Conservation (phyloP, 495 filamentous ascomycete genomes). For the Talaromyces adpressus region DNA sequence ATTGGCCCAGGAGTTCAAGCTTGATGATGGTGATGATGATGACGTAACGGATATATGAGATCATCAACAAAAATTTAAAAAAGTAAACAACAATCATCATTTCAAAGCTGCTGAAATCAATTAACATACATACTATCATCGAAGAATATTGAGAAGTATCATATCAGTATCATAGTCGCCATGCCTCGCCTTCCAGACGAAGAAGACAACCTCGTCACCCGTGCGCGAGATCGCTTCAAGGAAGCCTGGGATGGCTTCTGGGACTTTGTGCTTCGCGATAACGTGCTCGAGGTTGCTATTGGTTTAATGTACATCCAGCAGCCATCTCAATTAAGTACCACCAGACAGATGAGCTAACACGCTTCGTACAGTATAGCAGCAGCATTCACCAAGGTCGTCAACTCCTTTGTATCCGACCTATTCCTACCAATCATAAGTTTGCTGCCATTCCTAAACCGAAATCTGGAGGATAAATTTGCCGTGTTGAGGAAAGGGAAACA, state of each 20-base stretch:
- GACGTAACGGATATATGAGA: neutral
- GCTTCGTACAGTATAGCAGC: slow-evolving; percentile 42
- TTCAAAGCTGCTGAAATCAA: too few species aligned
- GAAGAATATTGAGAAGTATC: neutral
- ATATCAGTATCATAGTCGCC: neutral
- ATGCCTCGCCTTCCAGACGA: neutral
- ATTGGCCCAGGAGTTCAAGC: neutral
- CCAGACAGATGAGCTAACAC: neutral
- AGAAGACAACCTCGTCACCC: slow-evolving; percentile 6
- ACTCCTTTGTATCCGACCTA: slow-evolving; percentile 58
- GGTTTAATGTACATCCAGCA: slow-evolving; percentile 46
- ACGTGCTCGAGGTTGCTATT: slow-evolving; percentile 59
- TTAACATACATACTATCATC: neutral
- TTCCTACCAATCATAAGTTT: slow-evolving; percentile 55
- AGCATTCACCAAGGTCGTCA: slow-evolving; percentile 57
- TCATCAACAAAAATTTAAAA: neutral
- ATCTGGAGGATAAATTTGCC: slow-evolving; percentile 62
- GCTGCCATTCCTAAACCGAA: slow-evolving; percentile 52
- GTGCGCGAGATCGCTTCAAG: slow-evolving; percentile 12
- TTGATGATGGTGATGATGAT: neutral
- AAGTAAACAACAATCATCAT: neutral
- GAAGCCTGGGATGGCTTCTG: slow-evolving; percentile 47
- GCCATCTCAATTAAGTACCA: too few species aligned
- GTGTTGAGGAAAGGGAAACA: slow-evolving; percentile 45
- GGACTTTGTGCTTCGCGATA: slow-evolving; percentile 57